Evolutionary conservation across 441 rosid species (phyloP).

Genomic region (Populus tomentosa): DNA sequence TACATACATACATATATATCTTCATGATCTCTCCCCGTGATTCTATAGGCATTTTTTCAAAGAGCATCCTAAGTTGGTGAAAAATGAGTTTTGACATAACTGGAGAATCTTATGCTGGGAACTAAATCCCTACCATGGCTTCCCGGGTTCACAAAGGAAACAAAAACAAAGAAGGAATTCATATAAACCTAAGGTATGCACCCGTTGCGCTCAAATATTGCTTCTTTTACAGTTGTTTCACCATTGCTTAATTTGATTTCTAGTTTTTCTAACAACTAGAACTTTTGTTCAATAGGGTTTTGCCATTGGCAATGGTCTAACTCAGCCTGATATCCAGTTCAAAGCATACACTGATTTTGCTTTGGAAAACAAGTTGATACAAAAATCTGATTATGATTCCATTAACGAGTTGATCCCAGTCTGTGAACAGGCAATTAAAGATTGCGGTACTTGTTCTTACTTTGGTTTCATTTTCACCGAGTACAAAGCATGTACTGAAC

Average conservation of each 20-base stretch:
- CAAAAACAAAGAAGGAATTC: conserved; percentile 69
- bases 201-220: not conserved
- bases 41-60: conserved; percentile 61
- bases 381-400: too few relatives aligned
- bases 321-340: too few relatives aligned
- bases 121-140: conserved; percentile 81
- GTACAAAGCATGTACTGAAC: too few relatives aligned
- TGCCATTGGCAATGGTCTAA: too few relatives aligned
- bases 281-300: too few relatives aligned
- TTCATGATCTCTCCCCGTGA: not conserved
- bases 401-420: too few relatives aligned
- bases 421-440: too few relatives aligned
- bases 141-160: conserved; percentile 62
- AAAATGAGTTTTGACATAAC: conserved; percentile 70
- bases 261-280: too few relatives aligned
- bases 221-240: not conserved
- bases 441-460: too few relatives aligned
- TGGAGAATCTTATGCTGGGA: conserved; percentile 95
- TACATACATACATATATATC: not conserved
- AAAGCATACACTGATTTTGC: too few relatives aligned
- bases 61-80: conserved; percentile 49
- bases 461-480: too few relatives aligned
- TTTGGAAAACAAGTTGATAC: too few relatives aligned
- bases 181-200: conserved; percentile 68
- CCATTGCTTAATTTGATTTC: not conserved